Evolutionary conservation across 345 rosid species (phyloP).

Genomic region (Geranium brycei): DNA sequence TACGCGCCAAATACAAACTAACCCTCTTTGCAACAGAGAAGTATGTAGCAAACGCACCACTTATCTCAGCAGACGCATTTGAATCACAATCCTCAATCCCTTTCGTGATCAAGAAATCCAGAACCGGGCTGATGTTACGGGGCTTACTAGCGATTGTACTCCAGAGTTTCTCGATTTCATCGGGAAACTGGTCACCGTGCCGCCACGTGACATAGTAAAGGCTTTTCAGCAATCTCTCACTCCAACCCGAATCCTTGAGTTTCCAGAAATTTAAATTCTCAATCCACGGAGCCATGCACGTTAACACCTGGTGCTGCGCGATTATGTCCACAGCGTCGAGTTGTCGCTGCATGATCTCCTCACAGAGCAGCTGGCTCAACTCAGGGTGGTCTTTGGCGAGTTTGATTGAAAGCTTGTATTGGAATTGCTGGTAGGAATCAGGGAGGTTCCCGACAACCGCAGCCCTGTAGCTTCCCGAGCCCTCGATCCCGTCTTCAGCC

Average conservation of each 20-base stretch:
- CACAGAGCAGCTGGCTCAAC: conserved; percentile 92
- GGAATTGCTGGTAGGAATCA: conserved; percentile 97
- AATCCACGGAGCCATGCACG: conserved; percentile 99
- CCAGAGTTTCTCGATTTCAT: conserved; percentile 99
- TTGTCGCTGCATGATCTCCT: conserved; percentile 99
- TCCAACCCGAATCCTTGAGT: conserved; percentile 98
- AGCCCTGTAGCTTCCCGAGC: conserved; percentile 92
- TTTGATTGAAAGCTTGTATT: conserved; percentile 89
- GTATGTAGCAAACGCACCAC: conserved; percentile 98
- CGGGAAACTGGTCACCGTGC: conserved; percentile 96
- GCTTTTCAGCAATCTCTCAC: conserved; percentile 87
- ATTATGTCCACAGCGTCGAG: conserved; percentile 98
- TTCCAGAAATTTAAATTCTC: conserved; percentile 98
- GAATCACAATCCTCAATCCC: conserved; percentile 99
- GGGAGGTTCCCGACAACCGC: conserved; percentile 98
- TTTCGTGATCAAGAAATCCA: conserved; percentile 91
- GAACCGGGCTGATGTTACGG: conserved; percentile 84
- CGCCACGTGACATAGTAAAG: conserved; percentile 98
- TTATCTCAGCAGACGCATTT: conserved; percentile 94
- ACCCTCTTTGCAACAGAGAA: conserved; percentile 98
- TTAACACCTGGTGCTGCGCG: conserved; percentile 97
- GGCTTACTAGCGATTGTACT: conserved; percentile 96
- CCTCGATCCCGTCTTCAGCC: conserved; percentile 90
- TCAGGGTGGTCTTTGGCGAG: conserved; percentile 97
- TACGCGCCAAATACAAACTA: conserved; percentile 88